Base-by-base conservation (phyloP, 2,329 filamentous ascomycete genomes). In the Talaromyces amestolkiae region DNA sequence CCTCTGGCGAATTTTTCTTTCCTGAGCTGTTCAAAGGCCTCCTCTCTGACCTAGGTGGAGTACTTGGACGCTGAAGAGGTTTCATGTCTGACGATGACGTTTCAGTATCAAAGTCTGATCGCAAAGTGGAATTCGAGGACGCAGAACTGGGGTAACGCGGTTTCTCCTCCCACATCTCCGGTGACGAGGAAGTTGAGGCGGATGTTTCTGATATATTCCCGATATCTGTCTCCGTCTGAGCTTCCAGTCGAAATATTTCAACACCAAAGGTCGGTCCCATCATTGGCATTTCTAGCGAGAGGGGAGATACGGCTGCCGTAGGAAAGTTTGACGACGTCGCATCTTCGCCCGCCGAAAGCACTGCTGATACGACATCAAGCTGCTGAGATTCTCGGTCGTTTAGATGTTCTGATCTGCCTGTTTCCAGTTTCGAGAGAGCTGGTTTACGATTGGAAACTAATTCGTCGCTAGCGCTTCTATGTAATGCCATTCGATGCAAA, bases 281-380 rank as follows among this genome's bases (percentile, higher is more conserved):
- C 9, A 66, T 19, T 43, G 58, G 61, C 24, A 54, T 47, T 7
- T 68, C 66, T 19, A 56, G 43, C 1, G 56, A 70, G 9, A 70
- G 41, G 10, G 74, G 70, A 27, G 74, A 73, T 19, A 73, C 49
- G 2, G 24, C 31, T 3, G 24, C 22, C 19, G 37, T 17, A 24
- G 70, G 67, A 58, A 74, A 72, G 27, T 72, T 70, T 1, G 71
- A 72, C 11, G 69, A 70, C 1, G 71, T 68, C 5, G 66, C 67
- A 54, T 69, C 68, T 31, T 69, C 35, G 33, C 17, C 19, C 17
- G 56, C 15, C 37, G 39, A 37, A 27, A 45, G 39, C 37, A 43
- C 10, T 45, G 22, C 35, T 1, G 56, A 59, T 45, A 45, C 27
- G 13, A 43, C 3, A 33, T 59, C 24, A 41, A 43, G 24, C 8